Evolutionary conservation across 345 rosid genomes (phyloP).

Genomic region (Camelina sativa): DNA sequence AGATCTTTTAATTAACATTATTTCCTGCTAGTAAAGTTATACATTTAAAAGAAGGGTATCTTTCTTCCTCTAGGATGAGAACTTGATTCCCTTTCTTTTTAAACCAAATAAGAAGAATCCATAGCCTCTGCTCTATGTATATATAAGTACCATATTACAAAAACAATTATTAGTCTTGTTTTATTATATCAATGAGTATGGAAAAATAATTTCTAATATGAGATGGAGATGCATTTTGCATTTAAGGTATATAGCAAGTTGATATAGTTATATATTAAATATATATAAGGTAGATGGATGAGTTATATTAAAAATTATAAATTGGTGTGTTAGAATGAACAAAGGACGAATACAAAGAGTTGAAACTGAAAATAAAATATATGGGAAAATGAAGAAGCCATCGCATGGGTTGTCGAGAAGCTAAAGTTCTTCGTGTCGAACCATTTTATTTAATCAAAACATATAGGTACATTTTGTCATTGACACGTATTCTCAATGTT

Average conservation of each 20-base stretch:
- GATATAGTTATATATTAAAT: not conserved
- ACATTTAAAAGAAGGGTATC: constrained; percentile 19
- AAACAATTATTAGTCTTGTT: not conserved
- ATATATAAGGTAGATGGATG: not conserved
- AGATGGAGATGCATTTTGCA: constrained; percentile 19
- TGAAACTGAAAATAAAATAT: constrained; percentile 33
- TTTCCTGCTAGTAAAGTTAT: not conserved
- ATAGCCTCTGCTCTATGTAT: not conserved
- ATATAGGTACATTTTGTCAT: constrained; percentile 3
- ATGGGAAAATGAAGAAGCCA: constrained; percentile 30
- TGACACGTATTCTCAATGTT: constrained; percentile 18
- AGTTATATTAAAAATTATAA: not conserved
- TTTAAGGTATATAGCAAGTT: constrained; percentile 26
- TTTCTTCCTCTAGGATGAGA: constrained; percentile 22
- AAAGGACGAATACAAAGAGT: constrained; percentile 36
- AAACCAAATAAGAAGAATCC: constrained; percentile 17
- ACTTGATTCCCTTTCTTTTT: constrained; percentile 35
- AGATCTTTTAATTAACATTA: not conserved
- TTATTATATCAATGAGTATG: constrained; percentile 4
- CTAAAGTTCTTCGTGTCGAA: constrained; percentile 30
- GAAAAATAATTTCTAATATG: not conserved
- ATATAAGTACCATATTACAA: not conserved
- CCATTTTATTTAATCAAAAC: constrained; percentile 21
- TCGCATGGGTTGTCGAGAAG: constrained; percentile 47
- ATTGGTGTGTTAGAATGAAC: constrained; percentile 33